Conservation (phyloP, 768 basidiomycete species). For the Kondoa malvinella region DNA sequence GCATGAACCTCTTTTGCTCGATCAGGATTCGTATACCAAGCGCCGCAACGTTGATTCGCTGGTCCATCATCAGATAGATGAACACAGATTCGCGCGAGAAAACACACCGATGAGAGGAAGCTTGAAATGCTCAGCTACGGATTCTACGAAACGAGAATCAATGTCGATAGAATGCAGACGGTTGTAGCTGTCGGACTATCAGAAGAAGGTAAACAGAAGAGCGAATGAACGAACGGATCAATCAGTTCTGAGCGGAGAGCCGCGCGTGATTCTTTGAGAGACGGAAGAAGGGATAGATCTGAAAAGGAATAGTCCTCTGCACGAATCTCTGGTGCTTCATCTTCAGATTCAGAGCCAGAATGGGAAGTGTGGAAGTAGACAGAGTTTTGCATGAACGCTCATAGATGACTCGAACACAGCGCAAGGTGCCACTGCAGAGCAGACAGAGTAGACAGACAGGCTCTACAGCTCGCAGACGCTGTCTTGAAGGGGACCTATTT, state of each 20-base stretch:
- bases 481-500: no score
- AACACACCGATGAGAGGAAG: conserved; percentile 43
- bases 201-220: conserved; percentile 22
- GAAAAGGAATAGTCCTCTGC: background rate
- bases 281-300: background rate
- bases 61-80: background rate
- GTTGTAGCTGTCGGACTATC: conserved; percentile 50
- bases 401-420: background rate
- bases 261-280: background rate
- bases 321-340: background rate
- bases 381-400: background rate
- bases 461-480: no score
- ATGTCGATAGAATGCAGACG: conserved; percentile 69
- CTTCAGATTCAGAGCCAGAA: background rate
- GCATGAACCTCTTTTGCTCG: conserved; percentile 9
- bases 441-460: no score
- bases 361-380: background rate
- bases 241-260: background rate
- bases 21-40: conserved; percentile 74
- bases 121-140: conserved; percentile 40
- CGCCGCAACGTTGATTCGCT: conserved; percentile 87
- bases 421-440: background rate
- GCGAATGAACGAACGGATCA: conserved; percentile 3
- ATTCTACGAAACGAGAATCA: conserved; percentile 53
- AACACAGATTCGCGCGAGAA: background rate